Percentiles rank a stretch among this genome's conserved stretches.
Evolutionary conservation across 148 eudicot species (phyloP).

Genomic region (Rhododendron williamsianum): DNA sequence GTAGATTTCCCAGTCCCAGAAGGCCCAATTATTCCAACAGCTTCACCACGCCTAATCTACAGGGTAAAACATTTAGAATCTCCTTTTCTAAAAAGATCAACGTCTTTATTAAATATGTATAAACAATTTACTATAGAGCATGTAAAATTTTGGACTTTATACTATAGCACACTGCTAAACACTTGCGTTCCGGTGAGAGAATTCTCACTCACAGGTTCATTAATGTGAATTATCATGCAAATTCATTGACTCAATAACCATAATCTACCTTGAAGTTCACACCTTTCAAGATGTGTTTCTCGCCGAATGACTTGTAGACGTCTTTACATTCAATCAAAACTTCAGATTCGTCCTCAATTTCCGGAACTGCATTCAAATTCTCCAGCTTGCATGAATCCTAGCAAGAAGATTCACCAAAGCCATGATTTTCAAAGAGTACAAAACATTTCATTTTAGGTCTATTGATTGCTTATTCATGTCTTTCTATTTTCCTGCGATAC

Average conservation of each 20-base stretch:
- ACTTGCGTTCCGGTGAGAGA: neutral
- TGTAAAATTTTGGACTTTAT: neutral
- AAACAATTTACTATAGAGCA: neutral
- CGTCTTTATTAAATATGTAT: neutral
- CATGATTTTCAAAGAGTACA: neutral
- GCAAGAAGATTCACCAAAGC: conserved; percentile 15
- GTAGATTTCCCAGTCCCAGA: conserved; percentile 99
- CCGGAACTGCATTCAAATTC: conserved; percentile 28
- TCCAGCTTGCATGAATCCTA: conserved; percentile 45
- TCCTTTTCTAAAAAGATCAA: neutral
- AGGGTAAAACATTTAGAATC: neutral
- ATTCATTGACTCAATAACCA: neutral
- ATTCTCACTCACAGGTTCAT: neutral
- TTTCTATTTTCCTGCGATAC: neutral
- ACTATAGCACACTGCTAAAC: neutral
- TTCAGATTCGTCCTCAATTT: conserved; percentile 64
- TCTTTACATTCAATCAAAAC: conserved; percentile 87
- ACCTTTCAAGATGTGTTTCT: conserved; percentile 83
- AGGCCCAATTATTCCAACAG: conserved; percentile 93
- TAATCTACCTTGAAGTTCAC: conserved; percentile 79
- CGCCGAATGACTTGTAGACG: conserved; percentile 81
- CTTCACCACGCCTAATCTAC: conserved; percentile 94
- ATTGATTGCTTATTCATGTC: neutral
- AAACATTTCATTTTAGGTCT: neutral
- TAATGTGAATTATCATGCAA: neutral